A percentile compares a stretch with the other conserved stretches of the same genome.
Evolutionary conservation across 2,329 filamentous ascomycete species (phyloP).

Genomic region (Fusarium sublunatum): DNA sequence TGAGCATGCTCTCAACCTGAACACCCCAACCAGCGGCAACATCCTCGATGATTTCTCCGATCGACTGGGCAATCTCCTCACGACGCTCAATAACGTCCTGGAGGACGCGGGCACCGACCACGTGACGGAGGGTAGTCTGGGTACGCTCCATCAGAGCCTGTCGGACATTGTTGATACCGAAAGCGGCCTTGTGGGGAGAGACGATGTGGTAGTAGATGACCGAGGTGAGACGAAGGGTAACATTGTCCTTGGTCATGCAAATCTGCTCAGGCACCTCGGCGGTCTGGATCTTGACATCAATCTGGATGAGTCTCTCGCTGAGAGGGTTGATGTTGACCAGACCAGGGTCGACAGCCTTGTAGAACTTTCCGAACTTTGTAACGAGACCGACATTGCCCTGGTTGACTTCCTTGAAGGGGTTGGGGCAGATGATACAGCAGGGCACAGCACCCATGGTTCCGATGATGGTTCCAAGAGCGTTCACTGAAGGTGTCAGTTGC

Average conservation of each 20-base stretch:
- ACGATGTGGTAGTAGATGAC: conserved; percentile 99
- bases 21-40: conserved; percentile 95
- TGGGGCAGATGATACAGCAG: conserved; percentile 91
- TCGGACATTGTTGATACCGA: conserved; percentile 93
- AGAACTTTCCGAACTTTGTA: conserved; percentile 94
- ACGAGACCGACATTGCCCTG: conserved; percentile 96
- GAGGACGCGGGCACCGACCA: conserved; percentile 92
- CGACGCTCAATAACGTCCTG: conserved; percentile 99
- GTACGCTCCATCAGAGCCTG: conserved; percentile 98
- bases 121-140: conserved; percentile 96
- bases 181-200: conserved; percentile 94
- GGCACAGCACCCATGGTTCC: conserved; percentile 88
- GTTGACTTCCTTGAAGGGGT: conserved; percentile 91
- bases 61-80: conserved; percentile 94
- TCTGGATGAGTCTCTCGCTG: conserved; percentile 86
- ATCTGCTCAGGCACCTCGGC: conserved; percentile 95
- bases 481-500: conserved; percentile 61
- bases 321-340: conserved; percentile 98
- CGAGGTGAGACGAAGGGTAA: conserved; percentile 90
- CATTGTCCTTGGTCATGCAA: conserved; percentile 99
- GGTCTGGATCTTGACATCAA: conserved; percentile 99
- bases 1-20: conserved; percentile 96
- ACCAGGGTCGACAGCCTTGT: conserved; percentile 94
- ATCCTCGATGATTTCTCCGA: conserved; percentile 97
- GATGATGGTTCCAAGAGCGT: conserved; percentile 76